A percentile compares a stretch with the other conserved stretches of the same genome.
Conservation (phyloP, 2,329 filamentous ascomycete species). For the Paraphaeosphaeria sporulosa region DNA sequence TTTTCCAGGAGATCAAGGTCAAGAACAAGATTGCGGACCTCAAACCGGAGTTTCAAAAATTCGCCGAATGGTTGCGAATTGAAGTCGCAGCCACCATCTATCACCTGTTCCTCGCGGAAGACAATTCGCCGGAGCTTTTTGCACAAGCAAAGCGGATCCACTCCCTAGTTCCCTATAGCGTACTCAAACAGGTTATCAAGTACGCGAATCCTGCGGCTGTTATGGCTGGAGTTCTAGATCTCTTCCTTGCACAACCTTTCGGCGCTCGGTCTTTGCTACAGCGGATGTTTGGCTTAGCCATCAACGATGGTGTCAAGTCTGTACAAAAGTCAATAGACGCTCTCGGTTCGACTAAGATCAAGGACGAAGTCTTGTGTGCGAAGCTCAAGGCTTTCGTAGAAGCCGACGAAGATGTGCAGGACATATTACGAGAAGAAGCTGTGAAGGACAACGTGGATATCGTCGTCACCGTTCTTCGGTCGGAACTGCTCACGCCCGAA, state of each 20-base stretch:
- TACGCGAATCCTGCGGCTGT: slow-evolving; percentile 96
- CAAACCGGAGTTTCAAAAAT: slow-evolving; percentile 95
- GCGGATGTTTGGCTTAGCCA: slow-evolving; percentile 88
- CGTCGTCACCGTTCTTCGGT: slow-evolving; percentile 83
- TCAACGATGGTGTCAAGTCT: slow-evolving; percentile 86
- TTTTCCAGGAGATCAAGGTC: slow-evolving; percentile 91
- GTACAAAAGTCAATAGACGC: slow-evolving; percentile 88
- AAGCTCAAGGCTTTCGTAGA: slow-evolving; percentile 85
- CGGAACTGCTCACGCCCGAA: slow-evolving; percentile 75
- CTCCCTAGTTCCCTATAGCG: slow-evolving; percentile 88
- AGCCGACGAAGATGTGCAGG: slow-evolving; percentile 77
- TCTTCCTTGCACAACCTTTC: slow-evolving; percentile 95
- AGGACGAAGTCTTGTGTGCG: slow-evolving; percentile 77
- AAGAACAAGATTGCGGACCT: slow-evolving; percentile 88
- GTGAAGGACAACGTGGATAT: slow-evolving; percentile 78
- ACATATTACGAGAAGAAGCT: slow-evolving; percentile 76
- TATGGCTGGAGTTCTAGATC: slow-evolving; percentile 93
- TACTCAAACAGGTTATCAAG: slow-evolving; percentile 96
- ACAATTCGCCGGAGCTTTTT: slow-evolving; percentile 96
- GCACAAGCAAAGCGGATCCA: slow-evolving; percentile 94
- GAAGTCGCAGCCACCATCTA: slow-evolving; percentile 97
- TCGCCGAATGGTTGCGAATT: slow-evolving; percentile 97
- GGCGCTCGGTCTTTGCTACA: slow-evolving; percentile 90
- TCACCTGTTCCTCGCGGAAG: slow-evolving; percentile 95
- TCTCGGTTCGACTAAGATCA: slow-evolving; percentile 73